Evolutionary conservation across 345 rosid genomes (phyloP), one percentile per base, ranked within the genome.

Genomic region (Adansonia digitata): DNA sequence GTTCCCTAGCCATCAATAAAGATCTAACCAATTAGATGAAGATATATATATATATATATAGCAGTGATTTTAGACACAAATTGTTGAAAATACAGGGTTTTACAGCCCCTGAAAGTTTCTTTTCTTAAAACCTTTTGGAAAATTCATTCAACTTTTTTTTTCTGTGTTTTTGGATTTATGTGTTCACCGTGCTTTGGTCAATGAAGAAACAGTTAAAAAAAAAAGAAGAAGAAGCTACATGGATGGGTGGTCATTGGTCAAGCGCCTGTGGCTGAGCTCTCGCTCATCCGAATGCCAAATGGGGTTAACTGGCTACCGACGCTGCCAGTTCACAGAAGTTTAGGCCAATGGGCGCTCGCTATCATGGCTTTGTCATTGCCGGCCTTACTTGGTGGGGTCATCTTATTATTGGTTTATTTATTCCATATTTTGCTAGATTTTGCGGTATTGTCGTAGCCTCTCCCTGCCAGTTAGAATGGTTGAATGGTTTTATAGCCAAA

Each of bases 221-320:
- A n/a, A n/a, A n/a, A n/a, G 17, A 65, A 5, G 70, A 65, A 65
- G 34, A 18, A 63, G 11, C 18, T n/a, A n/a, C n/a, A n/a, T n/a
- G n/a, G n/a, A n/a, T n/a, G n/a, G n/a, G n/a, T n/a, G n/a, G n/a
- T n/a, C n/a, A 26, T 12, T 5, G 35, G 63, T 13, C 35, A 57
- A 57, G 63, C 63, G 27, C 35, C 8, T 57, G 63, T 57, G 63
- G 63, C 63, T 57, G 63, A 57, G 63, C 35, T 57, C 26, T 35
- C 17, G 11, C 18, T 12, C 35, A 51, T 51, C 59, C 29, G 9
- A 53, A 5, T n/a, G 26, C 59, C 27, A 12, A 4, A 11, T n/a
- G 34, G 62, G 1, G 1, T 12, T 51, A 57, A 57, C 67, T 35
- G 67, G 43, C 45, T 62, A 62, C 67, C 67, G 67, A 62, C 45